Evolutionary conservation across 2,329 filamentous ascomycete species (phyloP), one percentile per base, ranked within the genome.

Genomic region (Calonectria pauciramosa): DNA sequence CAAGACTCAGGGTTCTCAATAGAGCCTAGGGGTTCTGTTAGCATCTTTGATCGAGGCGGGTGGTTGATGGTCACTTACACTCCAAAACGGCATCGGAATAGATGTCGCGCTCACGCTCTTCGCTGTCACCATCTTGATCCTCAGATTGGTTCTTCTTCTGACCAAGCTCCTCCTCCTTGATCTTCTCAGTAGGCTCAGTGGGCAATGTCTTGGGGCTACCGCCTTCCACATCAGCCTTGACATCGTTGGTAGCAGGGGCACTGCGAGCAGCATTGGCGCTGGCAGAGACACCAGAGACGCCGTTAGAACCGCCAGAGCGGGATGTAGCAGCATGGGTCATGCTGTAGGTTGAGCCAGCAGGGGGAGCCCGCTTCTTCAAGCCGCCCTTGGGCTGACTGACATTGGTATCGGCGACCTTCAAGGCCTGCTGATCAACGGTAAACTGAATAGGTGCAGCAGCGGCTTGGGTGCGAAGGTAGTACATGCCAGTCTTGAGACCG

Each of bases 401-500:
- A 80, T 94, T 95, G 78, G 92, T 95, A 84, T 99, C 97, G 49
- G 92, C 92, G 60, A 98, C 92, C 88, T 96, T 95, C 80, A 99
- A 93, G 71, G 95, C 94, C 87, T 98, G 95, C 87, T 99, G 96
- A 84, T 99, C 97, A 83, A 99, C 97, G 6, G 97, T 99, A 89
- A 99, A 99, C 87, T 99, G 97, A 80, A 99, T 99, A 69, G 97
- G 97, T 60, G 96, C 96, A 23, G 96, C 96, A 44, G 97, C 97
- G 77, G 97, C 97, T 93, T 98, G 97, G 63, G 97, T 99, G 82
- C 97, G 95, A 81, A 99, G 93, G 88, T 99, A 99, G 93, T 99
- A 99, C 97, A 99, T 99, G 89, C 97, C 97, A 44, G 97, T 99
- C 94, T 99, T 99, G 80, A 99, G 92, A 83, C 97, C 97, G 79